These are phyloP conservation scores for Gomphus bonarii DNA, from an alignment of 1,284 basidiomycete species.

Conservation along the genomic window DNA sequence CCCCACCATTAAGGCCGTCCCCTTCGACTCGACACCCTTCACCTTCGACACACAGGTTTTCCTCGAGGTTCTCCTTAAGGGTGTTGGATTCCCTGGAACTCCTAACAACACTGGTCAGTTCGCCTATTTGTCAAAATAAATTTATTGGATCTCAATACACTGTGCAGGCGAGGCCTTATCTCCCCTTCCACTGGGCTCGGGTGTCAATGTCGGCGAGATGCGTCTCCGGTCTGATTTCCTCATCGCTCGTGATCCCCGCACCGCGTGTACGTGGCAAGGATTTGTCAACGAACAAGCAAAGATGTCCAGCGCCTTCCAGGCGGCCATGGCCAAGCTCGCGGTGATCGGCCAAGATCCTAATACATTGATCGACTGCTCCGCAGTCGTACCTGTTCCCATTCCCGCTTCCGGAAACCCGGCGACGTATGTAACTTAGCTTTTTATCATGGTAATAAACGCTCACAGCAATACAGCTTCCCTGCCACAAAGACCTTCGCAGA, in stretches of 20 bases:
- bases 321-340: slow-evolving; percentile 8
- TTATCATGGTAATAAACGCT: too few relatives aligned
- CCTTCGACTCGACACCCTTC: too few relatives aligned
- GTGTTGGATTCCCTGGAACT: too few relatives aligned
- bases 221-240: slow-evolving; percentile 14
- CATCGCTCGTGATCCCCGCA: slow-evolving; percentile 13
- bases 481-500: slow-evolving; percentile 19
- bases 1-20: too few relatives aligned
- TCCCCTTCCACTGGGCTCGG: not conserved
- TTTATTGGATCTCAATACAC: not conserved
- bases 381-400: slow-evolving; percentile 1
- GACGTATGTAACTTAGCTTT: not conserved
- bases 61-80: too few relatives aligned
- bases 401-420: not conserved
- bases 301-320: slow-evolving; percentile 2
- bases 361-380: slow-evolving; percentile 7
- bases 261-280: slow-evolving; percentile 17
- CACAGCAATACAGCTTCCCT: slow-evolving; percentile 15
- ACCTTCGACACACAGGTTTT: too few relatives aligned
- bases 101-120: too few relatives aligned
- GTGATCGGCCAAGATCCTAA: slow-evolving; percentile 1
- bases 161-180: not conserved
- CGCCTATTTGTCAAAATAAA: not conserved
- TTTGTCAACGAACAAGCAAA: slow-evolving; percentile 11
- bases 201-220: slow-evolving; percentile 12